These are phyloP conservation scores for Funneliformis mosseae DNA, from an alignment of 192 early-diverging fungal species.

Conservation along the genomic window DNA sequence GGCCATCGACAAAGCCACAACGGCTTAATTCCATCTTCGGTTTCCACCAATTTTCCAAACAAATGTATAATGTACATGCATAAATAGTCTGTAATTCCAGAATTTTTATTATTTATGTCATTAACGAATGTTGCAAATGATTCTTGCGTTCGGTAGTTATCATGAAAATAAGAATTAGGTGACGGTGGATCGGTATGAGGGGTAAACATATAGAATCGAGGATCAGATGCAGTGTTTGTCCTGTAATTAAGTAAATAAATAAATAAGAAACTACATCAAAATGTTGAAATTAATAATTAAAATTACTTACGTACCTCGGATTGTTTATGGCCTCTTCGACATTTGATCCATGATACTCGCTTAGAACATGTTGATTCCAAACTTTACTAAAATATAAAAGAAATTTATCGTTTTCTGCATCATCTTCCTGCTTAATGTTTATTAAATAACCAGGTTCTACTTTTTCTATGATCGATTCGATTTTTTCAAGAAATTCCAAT, in stretches of 20 bases:
- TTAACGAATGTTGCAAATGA: neutral
- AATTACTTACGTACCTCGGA: constrained; percentile 2
- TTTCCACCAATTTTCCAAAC: neutral
- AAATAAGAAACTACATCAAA: neutral
- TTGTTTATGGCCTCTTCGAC: constrained; percentile 9
- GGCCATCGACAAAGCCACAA: constrained; percentile 34
- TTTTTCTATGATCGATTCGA: neutral
- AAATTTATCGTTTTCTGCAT: neutral
- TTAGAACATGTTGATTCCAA: neutral
- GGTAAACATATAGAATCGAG: constrained; percentile 5
- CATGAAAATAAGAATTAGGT: constrained; percentile 5
- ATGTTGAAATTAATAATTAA: neutral
- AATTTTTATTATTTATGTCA: constrained; percentile 18
- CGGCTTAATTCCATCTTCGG: neutral
- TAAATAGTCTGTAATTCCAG: constrained; percentile 14
- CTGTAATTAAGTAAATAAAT: neutral
- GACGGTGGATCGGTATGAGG: constrained; percentile 4
- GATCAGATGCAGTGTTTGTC: neutral
- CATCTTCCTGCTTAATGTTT: neutral
- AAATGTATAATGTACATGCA: constrained; percentile 12
- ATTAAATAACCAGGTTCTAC: neutral
- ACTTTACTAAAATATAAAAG: constrained; percentile 7
- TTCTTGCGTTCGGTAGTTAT: neutral
- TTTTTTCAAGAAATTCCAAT: neutral
- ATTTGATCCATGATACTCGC: neutral